A percentile compares a stretch with the other conserved stretches of the same genome.
These are phyloP conservation scores for Thalia dealbata DNA, from an alignment of 176 grass and related monocot genomes.

Conservation along the genomic window DNA sequence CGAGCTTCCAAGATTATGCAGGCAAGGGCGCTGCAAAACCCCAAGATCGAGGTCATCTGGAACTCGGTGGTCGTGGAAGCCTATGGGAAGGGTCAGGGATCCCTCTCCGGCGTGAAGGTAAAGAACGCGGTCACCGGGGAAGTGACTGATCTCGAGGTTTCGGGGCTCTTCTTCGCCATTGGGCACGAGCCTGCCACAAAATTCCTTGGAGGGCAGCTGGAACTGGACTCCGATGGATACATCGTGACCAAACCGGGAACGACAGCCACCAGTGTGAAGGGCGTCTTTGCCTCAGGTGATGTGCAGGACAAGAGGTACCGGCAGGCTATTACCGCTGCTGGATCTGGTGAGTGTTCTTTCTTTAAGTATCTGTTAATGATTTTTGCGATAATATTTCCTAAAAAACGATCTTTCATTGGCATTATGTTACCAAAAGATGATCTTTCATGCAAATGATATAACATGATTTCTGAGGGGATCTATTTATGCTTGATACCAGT, in stretches of 20 bases:
- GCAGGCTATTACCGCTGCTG: slow-evolving; percentile 80
- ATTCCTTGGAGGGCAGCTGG: slow-evolving; percentile 82
- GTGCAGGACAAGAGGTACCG: slow-evolving; percentile 96
- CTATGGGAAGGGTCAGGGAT: slow-evolving; percentile 33
- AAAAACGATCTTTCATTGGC: not conserved
- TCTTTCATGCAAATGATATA: no score
- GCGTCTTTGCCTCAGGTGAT: slow-evolving; percentile 80
- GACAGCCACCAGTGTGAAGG: slow-evolving; percentile 77
- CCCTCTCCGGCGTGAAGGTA: slow-evolving; percentile 67
- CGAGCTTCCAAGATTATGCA: slow-evolving; percentile 99
- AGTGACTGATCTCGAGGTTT: slow-evolving; percentile 50
- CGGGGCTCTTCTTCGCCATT: slow-evolving; percentile 90
- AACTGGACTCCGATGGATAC: slow-evolving; percentile 74
- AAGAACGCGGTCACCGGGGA: slow-evolving; percentile 55
- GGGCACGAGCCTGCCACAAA: slow-evolving; percentile 89
- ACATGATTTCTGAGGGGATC: no score
- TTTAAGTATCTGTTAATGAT: not conserved
- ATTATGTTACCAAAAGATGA: not conserved
- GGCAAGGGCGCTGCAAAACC: slow-evolving; percentile 60
- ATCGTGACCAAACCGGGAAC: slow-evolving; percentile 57
- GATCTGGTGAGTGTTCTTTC: slow-evolving; percentile 41
- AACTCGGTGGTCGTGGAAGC: slow-evolving; percentile 85
- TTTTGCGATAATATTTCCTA: not conserved
- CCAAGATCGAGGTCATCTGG: slow-evolving; percentile 79
- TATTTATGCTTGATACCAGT: not conserved